Conservation (phyloP, 179 eudicot species). For the Camellia oleifera region DNA sequence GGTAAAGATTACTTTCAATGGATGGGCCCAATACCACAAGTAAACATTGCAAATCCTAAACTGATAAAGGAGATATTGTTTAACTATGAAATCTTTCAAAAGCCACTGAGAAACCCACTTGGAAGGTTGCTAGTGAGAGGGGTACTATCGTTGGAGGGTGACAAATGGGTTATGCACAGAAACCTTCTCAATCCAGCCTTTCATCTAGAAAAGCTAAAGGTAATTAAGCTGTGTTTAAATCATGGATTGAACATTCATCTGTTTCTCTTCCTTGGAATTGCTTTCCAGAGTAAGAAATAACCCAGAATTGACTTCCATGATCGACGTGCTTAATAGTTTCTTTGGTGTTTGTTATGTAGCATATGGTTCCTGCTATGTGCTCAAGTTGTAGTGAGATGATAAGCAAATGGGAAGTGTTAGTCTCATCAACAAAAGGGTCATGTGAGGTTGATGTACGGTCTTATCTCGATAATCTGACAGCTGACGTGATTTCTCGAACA, state of each 20-base stretch:
- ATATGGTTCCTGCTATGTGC: conserved; percentile 23
- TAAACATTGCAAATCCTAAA: too few species aligned
- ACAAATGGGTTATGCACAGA: conserved; percentile 37
- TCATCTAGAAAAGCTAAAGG: conserved; percentile 39
- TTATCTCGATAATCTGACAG: conserved; percentile 21
- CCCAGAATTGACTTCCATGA: neutral
- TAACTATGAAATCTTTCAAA: too few species aligned
- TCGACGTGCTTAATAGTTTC: neutral
- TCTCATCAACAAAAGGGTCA: conserved; percentile 15
- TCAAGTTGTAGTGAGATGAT: conserved; percentile 29
- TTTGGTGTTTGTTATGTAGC: conserved; percentile 16
- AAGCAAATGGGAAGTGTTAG: conserved; percentile 24
- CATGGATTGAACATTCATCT: neutral
- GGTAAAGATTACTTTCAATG: too few species aligned
- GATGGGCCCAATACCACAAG: too few species aligned
- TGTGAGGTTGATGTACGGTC: conserved; percentile 32
- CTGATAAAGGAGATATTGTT: too few species aligned
- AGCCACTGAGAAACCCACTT: neutral
- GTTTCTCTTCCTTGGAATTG: neutral
- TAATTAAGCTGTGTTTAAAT: neutral
- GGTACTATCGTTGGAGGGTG: conserved; percentile 23
- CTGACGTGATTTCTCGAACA: conserved; percentile 39
- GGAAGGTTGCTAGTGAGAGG: conserved; percentile 22
- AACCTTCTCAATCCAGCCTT: conserved; percentile 37
- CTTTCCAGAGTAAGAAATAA: neutral